Evolutionary conservation across 192 early-diverging fungal genomes (phyloP).

Genomic region (Gigaspora rosea): DNA sequence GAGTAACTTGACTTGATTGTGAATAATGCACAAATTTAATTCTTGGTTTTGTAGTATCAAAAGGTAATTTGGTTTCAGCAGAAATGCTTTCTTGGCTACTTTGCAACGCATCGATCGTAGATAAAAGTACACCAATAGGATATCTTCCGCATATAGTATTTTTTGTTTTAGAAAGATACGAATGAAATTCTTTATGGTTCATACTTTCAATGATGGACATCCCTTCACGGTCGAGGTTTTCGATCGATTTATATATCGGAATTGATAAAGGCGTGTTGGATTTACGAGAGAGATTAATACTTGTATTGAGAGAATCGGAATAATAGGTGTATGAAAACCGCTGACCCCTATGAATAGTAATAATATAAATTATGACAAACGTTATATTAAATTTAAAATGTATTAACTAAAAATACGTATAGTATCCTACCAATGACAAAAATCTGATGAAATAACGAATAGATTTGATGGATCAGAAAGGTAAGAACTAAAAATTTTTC

Average conservation of each 20-base stretch:
- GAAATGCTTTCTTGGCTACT: not conserved
- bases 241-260: conserved; percentile 81
- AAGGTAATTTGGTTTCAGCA: not conserved
- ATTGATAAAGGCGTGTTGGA: conserved; percentile 22
- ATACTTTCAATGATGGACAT: conserved; percentile 75
- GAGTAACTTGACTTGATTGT: conserved; percentile 67
- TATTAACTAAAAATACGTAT: not conserved
- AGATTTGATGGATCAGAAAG: conserved; percentile 67
- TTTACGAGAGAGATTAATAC: conserved; percentile 25
- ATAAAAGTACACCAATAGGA: conserved; percentile 83
- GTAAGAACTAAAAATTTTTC: conserved; percentile 73
- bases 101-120: conserved; percentile 53
- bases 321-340: conserved; percentile 86
- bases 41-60: conserved; percentile 31
- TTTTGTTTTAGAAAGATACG: conserved; percentile 72
- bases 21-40: conserved; percentile 83
- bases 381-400: conserved; percentile 4
- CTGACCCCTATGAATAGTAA: conserved; percentile 54
- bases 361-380: not conserved
- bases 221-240: conserved; percentile 74
- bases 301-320: conserved; percentile 30
- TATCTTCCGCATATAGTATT: conserved; percentile 97
- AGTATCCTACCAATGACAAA: conserved; percentile 84
- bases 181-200: conserved; percentile 59
- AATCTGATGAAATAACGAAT: conserved; percentile 96